phyloP scores from a whole-genome alignment of 1,139 yeast species.

The Hyphopichia fennica region DNA sequence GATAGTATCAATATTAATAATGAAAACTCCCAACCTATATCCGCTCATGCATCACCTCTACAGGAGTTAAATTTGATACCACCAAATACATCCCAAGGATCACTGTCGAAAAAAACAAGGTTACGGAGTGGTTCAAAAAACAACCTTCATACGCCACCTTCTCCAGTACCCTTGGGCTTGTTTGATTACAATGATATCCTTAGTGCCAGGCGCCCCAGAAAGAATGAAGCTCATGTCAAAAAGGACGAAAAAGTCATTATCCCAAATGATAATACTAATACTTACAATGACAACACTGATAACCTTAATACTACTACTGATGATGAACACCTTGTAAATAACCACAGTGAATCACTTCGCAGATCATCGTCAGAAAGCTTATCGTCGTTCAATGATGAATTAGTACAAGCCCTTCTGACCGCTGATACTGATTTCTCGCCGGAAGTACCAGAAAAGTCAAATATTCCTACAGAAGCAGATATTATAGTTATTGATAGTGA shows the following conservation, averaged over 20 bases:
- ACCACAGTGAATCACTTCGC: too few species aligned
- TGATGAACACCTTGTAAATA: too few species aligned
- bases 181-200: neutral
- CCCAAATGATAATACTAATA: neutral
- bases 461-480: neutral
- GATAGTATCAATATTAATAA: too few species aligned
- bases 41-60: too few species aligned
- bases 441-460: neutral
- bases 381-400: slow-evolving; percentile 17
- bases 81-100: too few species aligned
- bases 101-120: too few species aligned
- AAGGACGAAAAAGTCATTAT: too few species aligned
- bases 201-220: too few species aligned
- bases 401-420: slow-evolving; percentile 13
- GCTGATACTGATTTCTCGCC: neutral
- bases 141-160: neutral
- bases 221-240: too few species aligned
- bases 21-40: too few species aligned
- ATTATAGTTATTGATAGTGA: neutral
- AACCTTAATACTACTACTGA: neutral
- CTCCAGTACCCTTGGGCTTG: neutral
- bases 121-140: too few species aligned
- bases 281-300: neutral
- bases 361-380: slow-evolving; percentile 2
- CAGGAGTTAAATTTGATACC: too few species aligned